Percentiles rank a stretch among this genome's conserved stretches.
Conservation (phyloP, 345 rosid genomes). For the Brassica incana region DNA sequence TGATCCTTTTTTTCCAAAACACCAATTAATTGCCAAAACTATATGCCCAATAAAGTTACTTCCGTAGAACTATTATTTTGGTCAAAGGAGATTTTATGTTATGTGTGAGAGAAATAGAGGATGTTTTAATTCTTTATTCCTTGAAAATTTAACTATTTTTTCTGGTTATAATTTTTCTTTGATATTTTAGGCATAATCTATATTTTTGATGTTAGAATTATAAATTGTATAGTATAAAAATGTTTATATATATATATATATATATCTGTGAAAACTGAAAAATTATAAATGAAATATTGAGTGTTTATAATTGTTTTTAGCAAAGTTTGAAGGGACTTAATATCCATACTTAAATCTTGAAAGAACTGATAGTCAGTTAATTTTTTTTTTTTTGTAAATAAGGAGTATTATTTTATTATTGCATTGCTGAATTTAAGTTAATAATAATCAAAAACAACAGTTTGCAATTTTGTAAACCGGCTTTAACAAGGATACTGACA, state of each 20-base stretch:
- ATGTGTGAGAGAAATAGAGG: background rate
- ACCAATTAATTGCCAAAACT: background rate
- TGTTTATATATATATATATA: background rate
- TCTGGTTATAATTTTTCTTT: background rate
- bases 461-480: background rate
- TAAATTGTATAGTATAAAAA: background rate
- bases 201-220: background rate
- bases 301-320: background rate
- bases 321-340: background rate
- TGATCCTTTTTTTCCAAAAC: background rate
- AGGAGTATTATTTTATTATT: background rate
- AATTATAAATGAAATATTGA: background rate
- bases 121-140: background rate
- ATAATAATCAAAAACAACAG: background rate
- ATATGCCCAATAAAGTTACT: background rate
- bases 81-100: background rate
- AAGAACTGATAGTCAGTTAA: background rate
- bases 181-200: background rate
- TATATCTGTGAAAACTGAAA: background rate
- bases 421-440: background rate
- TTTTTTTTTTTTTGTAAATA: background rate
- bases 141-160: background rate
- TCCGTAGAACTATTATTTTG: background rate
- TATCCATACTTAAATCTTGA: background rate
- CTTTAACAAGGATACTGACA: constrained; percentile 23